Evolutionary conservation across 176 grass and related monocot species (phyloP).

Genomic region (Avena eriantha): DNA sequence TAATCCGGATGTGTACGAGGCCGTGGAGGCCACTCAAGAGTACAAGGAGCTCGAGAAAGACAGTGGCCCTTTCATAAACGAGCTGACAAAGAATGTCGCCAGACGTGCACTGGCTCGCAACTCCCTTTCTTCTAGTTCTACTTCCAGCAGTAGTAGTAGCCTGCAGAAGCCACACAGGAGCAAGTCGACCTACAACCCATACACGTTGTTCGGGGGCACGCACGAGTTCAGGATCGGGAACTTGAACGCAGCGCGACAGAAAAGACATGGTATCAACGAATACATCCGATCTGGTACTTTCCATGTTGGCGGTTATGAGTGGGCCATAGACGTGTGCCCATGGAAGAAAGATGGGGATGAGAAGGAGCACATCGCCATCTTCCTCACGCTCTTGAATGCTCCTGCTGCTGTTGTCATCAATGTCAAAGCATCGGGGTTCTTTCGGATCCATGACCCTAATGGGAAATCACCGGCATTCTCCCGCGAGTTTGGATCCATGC

Average conservation of each 20-base stretch:
- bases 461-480: background rate
- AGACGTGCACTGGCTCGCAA: background rate
- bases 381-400: no score
- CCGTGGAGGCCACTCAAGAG: background rate
- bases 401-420: no score
- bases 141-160: no score
- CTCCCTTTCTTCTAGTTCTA: no score
- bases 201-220: background rate
- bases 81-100: background rate
- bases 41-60: background rate
- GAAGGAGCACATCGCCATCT: no score
- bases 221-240: background rate
- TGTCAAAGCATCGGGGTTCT: background rate
- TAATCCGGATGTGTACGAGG: background rate
- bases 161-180: no score
- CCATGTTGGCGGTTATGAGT: background rate
- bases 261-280: background rate
- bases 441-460: background rate
- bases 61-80: background rate
- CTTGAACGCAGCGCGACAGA: background rate
- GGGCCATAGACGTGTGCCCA: background rate
- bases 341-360: no score
- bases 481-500: no score
- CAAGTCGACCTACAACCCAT: background rate
- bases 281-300: background rate